These are phyloP conservation scores for Entophlyctis luteolus DNA, from an alignment of 192 early-diverging fungal species.

Conservation along the genomic window DNA sequence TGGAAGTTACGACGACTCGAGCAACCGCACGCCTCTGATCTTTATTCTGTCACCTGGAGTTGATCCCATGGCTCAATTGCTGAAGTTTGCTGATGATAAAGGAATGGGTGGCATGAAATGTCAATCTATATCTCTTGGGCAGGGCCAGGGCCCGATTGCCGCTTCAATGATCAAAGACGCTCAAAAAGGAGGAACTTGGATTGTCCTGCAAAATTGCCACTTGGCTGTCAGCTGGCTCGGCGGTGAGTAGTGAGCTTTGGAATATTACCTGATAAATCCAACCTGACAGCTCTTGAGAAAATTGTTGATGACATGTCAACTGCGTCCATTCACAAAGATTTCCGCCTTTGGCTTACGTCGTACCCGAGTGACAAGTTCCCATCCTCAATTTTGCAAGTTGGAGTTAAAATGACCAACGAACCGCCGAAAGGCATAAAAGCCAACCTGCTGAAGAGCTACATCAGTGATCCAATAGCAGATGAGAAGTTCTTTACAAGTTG, in stretches of 20 bases:
- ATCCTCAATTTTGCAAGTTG: constrained; percentile 51
- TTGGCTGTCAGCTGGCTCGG: constrained; percentile 58
- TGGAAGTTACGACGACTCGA: constrained; percentile 61
- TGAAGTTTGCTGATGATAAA: constrained; percentile 64
- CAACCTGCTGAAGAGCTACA: constrained; percentile 56
- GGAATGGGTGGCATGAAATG: constrained; percentile 52
- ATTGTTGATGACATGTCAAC: constrained; percentile 60
- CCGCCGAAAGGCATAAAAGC: constrained; percentile 61
- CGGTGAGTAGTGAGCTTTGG: neutral
- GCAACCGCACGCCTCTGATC: constrained; percentile 48
- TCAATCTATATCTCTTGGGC: constrained; percentile 59
- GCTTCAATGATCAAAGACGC: constrained; percentile 59
- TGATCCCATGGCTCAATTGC: constrained; percentile 62
- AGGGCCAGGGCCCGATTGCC: constrained; percentile 63
- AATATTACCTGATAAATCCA: neutral
- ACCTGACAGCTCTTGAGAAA: constrained; percentile 45
- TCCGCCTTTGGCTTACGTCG: constrained; percentile 58
- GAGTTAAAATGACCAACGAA: constrained; percentile 67
- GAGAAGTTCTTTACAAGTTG: constrained; percentile 56
- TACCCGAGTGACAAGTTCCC: constrained; percentile 61
- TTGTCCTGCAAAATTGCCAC: constrained; percentile 66
- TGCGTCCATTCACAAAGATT: constrained; percentile 51
- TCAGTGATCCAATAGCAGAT: constrained; percentile 57
- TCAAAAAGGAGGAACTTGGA: constrained; percentile 56
- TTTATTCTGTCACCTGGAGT: constrained; percentile 65